These are phyloP conservation scores for Calonectria pteridis DNA, from an alignment of 2,329 filamentous ascomycete species.

Conservation along the genomic window DNA sequence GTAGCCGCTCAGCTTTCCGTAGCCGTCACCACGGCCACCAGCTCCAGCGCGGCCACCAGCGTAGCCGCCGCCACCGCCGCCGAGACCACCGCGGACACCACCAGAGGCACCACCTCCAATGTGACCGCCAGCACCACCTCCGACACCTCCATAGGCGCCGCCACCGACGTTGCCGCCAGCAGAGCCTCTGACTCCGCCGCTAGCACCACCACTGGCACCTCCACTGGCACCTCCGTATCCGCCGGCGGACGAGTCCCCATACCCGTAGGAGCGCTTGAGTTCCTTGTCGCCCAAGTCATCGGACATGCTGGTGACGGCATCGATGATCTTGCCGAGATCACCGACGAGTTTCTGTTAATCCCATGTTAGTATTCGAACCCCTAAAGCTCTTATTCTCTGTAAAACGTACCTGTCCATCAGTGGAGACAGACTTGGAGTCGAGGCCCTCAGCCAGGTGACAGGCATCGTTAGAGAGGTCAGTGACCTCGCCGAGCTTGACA, in stretches of 20 bases:
- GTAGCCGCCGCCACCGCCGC: neutral
- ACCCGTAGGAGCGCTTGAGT: neutral
- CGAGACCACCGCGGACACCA: neutral
- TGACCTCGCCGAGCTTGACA: slow-evolving; percentile 3
- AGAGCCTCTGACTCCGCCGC: neutral
- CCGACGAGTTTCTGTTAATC: neutral
- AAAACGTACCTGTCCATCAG: slow-evolving; percentile 1
- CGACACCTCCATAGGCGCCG: neutral
- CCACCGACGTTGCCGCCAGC: neutral
- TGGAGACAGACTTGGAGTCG: neutral
- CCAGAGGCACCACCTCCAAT: neutral
- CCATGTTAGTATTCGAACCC: neutral
- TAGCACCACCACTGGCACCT: too few relatives aligned
- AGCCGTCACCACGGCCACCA: neutral
- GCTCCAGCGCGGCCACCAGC: neutral
- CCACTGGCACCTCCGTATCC: neutral
- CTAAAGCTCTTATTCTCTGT: too few relatives aligned
- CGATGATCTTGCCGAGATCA: slow-evolving; percentile 1
- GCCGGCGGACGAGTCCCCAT: neutral
- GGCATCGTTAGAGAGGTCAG: slow-evolving; percentile 2
- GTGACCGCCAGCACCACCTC: neutral
- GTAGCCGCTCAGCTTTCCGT: neutral
- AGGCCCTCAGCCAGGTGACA: neutral
- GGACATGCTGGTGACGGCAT: neutral
- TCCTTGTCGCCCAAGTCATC: neutral